Evolutionary conservation across 1,284 basidiomycete species (phyloP).

Genomic region (Ustilago esculenta): DNA sequence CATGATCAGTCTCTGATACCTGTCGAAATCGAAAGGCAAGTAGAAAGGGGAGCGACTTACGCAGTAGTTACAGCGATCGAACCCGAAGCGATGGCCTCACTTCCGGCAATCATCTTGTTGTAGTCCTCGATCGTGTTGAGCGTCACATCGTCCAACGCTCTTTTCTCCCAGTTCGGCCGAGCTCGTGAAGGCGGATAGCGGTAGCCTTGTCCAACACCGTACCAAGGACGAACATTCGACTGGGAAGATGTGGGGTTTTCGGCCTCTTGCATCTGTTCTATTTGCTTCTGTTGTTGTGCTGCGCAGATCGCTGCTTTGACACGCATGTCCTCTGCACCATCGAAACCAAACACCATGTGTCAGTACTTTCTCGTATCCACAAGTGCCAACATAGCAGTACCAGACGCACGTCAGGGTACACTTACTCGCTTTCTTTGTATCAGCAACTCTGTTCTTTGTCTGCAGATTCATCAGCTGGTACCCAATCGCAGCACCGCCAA

Average conservation of each 20-base stretch:
- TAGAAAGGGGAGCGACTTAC: constrained; percentile 8
- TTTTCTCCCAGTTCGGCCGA: not conserved
- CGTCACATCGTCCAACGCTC: constrained; percentile 18
- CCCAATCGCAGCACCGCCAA: constrained; percentile 28
- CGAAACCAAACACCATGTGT: no score
- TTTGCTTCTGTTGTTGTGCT: not conserved
- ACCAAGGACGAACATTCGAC: no score
- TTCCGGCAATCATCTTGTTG: constrained; percentile 38
- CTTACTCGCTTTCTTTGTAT: constrained; percentile 16
- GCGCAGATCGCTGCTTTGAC: constrained; percentile 5
- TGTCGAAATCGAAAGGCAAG: no score
- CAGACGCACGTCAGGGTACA: no score
- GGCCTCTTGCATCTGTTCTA: not conserved
- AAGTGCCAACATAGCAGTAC: not conserved
- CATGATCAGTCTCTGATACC: no score
- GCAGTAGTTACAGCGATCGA: constrained; percentile 22
- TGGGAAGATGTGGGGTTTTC: no score
- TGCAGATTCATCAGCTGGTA: constrained; percentile 30
- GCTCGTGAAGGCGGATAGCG: no score
- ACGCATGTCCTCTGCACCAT: constrained; percentile 6
- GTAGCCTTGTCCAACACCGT: no score
- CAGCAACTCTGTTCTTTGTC: constrained; percentile 5
- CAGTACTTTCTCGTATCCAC: no score
- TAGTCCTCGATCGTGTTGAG: constrained; percentile 38
- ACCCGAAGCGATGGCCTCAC: constrained; percentile 14